Conservation (phyloP, 805 yeast genomes). For the Nematodospora valgi region DNA sequence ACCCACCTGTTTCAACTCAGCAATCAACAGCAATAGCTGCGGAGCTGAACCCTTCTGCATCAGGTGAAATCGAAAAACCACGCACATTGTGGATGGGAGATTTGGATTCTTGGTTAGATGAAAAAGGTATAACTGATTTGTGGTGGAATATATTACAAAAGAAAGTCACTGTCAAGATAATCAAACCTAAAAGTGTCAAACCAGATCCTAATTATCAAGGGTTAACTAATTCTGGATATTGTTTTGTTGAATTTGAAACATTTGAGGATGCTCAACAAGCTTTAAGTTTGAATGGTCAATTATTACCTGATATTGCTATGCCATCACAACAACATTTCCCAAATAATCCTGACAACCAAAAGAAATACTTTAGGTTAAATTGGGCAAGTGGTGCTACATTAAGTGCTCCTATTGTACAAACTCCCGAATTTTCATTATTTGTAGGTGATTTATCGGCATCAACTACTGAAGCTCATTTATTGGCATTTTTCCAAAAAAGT, state of each 20-base stretch:
- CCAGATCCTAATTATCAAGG: conserved; percentile 21
- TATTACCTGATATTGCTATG: conserved; percentile 55
- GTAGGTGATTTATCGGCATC: conserved; percentile 81
- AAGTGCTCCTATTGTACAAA: conserved; percentile 60
- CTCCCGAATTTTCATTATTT: conserved; percentile 74
- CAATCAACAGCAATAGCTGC: conserved; percentile 27
- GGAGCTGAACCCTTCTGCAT: neutral
- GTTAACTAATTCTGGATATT: conserved; percentile 54
- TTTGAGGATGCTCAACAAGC: conserved; percentile 71
- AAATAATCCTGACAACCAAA: conserved; percentile 44
- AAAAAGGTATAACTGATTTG: conserved; percentile 46
- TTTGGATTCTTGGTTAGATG: conserved; percentile 76
- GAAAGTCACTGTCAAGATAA: conserved; percentile 62
- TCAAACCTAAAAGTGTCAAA: conserved; percentile 40
- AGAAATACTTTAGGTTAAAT: conserved; percentile 67
- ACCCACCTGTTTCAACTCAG: conserved; percentile 39
- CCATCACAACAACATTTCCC: conserved; percentile 40
- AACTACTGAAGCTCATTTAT: conserved; percentile 75
- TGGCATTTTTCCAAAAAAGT: conserved; percentile 66
- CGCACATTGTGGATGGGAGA: conserved; percentile 89
- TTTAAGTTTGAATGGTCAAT: conserved; percentile 59
- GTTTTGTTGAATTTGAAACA: conserved; percentile 71
- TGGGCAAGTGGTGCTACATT: conserved; percentile 86
- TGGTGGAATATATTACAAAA: conserved; percentile 60
- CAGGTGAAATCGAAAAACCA: conserved; percentile 42